phyloP scores from a whole-genome alignment of 495 filamentous ascomycete species.

The Darksidea phi region DNA sequence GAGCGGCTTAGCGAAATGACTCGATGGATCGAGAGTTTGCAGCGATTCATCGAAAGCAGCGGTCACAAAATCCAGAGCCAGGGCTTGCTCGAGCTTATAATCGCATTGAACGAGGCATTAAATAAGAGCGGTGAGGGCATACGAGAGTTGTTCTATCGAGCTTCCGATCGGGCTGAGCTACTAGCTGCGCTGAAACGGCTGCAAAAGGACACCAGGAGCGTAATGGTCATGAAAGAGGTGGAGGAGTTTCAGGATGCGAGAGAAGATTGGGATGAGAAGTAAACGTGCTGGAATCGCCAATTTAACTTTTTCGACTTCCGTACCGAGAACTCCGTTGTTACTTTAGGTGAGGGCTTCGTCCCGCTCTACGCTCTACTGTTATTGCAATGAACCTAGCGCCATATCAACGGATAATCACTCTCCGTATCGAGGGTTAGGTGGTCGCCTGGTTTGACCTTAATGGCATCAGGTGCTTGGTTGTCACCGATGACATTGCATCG shows the following conservation, averaged over 20 bases:
- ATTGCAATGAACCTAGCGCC: no score
- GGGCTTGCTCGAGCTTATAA: not conserved
- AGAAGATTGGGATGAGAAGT: not conserved
- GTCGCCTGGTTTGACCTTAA: slow-evolving; percentile 29
- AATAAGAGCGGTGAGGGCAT: not conserved
- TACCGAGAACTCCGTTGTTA: not conserved
- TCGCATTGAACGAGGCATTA: not conserved
- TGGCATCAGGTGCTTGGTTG: slow-evolving; percentile 25
- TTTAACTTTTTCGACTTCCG: not conserved
- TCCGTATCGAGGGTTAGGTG: slow-evolving; percentile 35
- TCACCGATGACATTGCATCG: slow-evolving; percentile 31
- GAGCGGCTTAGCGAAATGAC: not conserved
- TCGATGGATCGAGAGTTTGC: not conserved
- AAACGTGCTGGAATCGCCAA: not conserved
- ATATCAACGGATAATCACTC: slow-evolving; percentile 14
- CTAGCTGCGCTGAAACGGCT: not conserved
- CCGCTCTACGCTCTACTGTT: no score
- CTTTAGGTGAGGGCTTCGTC: no score
- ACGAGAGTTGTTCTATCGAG: not conserved
- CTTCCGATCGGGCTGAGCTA: not conserved
- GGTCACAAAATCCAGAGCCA: not conserved
- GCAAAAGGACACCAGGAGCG: not conserved
- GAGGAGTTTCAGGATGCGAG: slow-evolving; percentile 2
- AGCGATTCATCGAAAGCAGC: not conserved
- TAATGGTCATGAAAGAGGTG: not conserved